Evolutionary conservation across 257 asterid species (phyloP).

Genomic region (Nicotiana obtusifolia): DNA sequence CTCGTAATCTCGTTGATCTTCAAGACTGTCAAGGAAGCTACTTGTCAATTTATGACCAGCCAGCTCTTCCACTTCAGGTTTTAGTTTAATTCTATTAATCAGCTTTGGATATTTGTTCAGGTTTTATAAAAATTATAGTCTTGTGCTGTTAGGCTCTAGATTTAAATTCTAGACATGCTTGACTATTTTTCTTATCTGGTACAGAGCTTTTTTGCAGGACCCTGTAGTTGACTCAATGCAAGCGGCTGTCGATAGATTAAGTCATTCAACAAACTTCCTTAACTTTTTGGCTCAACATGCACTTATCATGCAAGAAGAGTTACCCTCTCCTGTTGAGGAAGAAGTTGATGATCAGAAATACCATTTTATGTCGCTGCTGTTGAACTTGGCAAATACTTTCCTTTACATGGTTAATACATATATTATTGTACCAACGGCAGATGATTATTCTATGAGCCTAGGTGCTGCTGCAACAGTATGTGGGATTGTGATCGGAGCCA

Average conservation of each 20-base stretch:
- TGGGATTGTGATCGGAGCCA: constrained; percentile 89
- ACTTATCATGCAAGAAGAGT: constrained; percentile 91
- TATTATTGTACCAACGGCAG: constrained; percentile 96
- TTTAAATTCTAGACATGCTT: neutral
- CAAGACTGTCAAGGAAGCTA: constrained; percentile 97
- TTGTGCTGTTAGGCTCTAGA: neutral
- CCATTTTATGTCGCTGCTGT: constrained; percentile 83
- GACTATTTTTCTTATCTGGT: constrained; percentile 13
- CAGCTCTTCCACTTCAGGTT: constrained; percentile 77
- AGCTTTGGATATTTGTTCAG: neutral
- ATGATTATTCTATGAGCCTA: constrained; percentile 92
- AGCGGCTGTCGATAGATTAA: constrained; percentile 79
- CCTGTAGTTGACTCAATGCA: constrained; percentile 76
- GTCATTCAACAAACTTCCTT: constrained; percentile 84
- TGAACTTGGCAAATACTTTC: constrained; percentile 91
- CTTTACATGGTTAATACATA: constrained; percentile 97
- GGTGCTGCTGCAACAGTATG: constrained; percentile 98
- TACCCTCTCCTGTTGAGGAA: constrained; percentile 61
- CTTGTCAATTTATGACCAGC: constrained; percentile 89
- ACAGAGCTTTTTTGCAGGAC: constrained; percentile 49
- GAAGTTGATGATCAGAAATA: constrained; percentile 60
- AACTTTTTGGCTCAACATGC: constrained; percentile 93
- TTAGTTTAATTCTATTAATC: constrained; percentile 5
- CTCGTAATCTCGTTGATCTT: constrained; percentile 93
- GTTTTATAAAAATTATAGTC: neutral